Evolutionary conservation across 2,329 filamentous ascomycete genomes (phyloP).

Genomic region (Fusarium longipes): DNA sequence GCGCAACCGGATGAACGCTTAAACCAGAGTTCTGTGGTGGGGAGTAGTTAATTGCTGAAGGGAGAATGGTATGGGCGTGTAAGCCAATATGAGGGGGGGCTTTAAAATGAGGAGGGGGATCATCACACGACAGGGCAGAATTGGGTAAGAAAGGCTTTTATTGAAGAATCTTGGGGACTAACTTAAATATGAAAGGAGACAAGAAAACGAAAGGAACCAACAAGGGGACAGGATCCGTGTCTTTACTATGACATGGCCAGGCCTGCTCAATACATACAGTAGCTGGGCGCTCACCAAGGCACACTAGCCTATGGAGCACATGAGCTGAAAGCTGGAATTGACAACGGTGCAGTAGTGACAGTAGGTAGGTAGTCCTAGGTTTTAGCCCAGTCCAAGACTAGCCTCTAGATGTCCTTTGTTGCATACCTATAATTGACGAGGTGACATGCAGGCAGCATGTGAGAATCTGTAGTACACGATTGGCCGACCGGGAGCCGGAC

Average conservation of each 20-base stretch:
- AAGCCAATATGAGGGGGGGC: slow-evolving; percentile 44
- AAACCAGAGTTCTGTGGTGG: neutral
- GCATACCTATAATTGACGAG: slow-evolving; percentile 7
- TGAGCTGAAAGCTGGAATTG: slow-evolving; percentile 26
- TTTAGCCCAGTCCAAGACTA: slow-evolving; percentile 5
- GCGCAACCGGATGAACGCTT: neutral
- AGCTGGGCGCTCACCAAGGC: slow-evolving; percentile 34
- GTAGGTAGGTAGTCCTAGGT: slow-evolving; percentile 14
- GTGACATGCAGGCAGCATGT: slow-evolving; percentile 14
- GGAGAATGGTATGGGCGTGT: slow-evolving; percentile 37
- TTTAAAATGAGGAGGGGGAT: slow-evolving; percentile 18
- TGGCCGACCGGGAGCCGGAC: slow-evolving; percentile 19
- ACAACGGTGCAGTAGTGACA: slow-evolving; percentile 23
- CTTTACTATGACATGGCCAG: slow-evolving; percentile 14
- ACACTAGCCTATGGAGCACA: slow-evolving; percentile 16
- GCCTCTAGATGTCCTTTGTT: slow-evolving; percentile 17
- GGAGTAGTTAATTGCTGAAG: slow-evolving; percentile 7
- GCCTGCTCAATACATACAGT: neutral
- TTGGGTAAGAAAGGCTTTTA: slow-evolving; percentile 19
- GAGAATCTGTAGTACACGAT: slow-evolving; percentile 33
- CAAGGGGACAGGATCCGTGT: slow-evolving; percentile 20
- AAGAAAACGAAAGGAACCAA: slow-evolving; percentile 18
- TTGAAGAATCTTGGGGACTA: slow-evolving; percentile 6
- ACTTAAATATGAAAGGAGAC: slow-evolving; percentile 6
- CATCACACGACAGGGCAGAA: slow-evolving; percentile 39